Conservation (phyloP, 1,139 yeast species). For the Arxiozyma slooffiae region DNA sequence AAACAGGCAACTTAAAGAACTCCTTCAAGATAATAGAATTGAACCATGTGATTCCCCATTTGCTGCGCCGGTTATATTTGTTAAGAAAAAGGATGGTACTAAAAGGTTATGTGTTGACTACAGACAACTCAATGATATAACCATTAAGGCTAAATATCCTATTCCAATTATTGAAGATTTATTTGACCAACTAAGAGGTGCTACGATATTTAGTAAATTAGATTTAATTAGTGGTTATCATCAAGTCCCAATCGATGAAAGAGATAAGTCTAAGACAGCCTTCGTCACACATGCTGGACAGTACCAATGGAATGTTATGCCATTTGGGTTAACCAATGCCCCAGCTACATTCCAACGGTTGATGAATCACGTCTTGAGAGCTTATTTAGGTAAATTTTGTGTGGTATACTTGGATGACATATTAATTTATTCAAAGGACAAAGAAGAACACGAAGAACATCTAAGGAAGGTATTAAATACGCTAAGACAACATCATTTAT, state of each 20-base stretch:
- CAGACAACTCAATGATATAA: conserved; percentile 13
- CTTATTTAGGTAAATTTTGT: not conserved
- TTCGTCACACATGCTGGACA: conserved; percentile 5
- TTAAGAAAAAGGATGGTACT: conserved; percentile 13
- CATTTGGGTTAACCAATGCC: conserved; percentile 8
- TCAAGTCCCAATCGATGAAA: conserved; percentile 1
- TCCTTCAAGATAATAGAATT: not conserved
- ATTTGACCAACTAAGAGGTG: not conserved
- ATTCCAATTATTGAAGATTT: conserved; percentile 14
- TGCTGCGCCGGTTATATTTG: not conserved
- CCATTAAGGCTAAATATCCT: conserved; percentile 15
- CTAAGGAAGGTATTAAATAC: not conserved
- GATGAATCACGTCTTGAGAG: conserved; percentile 1
- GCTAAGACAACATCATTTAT: not conserved
- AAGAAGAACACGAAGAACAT: not conserved
- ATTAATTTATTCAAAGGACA: too few relatives aligned
- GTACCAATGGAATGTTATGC: conserved; percentile 7
- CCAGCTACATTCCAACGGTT: conserved; percentile 4
- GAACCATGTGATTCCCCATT: conserved; percentile 1
- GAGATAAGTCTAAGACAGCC: conserved; percentile 6
- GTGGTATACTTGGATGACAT: too few relatives aligned
- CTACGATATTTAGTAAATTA: conserved; percentile 3
- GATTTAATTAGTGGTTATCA: conserved; percentile 6
- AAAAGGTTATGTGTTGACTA: conserved; percentile 18
- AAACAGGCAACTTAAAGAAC: not conserved